phyloP scores from a whole-genome alignment of 257 asterid species.

The Ligustrum vulgare region DNA sequence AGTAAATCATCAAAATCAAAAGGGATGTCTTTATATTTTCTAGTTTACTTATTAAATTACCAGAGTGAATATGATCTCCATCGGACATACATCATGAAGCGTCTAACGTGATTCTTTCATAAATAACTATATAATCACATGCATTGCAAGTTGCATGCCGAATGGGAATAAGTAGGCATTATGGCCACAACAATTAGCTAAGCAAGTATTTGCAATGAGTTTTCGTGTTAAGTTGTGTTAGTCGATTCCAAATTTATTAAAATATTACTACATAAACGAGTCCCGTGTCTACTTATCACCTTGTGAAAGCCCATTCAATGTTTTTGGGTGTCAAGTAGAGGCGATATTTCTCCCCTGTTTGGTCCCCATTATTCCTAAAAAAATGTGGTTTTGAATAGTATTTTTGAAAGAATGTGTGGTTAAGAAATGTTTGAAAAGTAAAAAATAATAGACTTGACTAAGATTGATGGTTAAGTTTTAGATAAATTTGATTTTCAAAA shows the following conservation, averaged over 20 bases:
- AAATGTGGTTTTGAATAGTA: no score
- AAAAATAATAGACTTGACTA: no score
- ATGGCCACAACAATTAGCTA: not conserved
- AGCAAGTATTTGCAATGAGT: not conserved
- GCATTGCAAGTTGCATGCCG: not conserved
- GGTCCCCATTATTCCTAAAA: no score
- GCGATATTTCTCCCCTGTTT: no score
- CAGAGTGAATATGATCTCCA: not conserved
- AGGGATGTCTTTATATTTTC: not conserved
- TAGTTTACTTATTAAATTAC: no score
- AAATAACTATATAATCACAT: no score
- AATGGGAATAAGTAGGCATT: not conserved
- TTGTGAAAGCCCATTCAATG: not conserved
- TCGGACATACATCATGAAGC: not conserved
- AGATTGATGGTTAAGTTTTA: no score
- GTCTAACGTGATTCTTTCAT: not conserved
- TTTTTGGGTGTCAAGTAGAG: not conserved
- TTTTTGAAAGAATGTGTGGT: no score
- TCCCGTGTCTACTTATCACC: not conserved
- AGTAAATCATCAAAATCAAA: not conserved
- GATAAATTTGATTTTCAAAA: no score
- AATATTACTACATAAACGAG: not conserved
- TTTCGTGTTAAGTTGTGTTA: not conserved
- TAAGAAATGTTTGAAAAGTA: no score
- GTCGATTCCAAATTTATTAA: not conserved